These are phyloP conservation scores for Trametes maxima DNA, from an alignment of 768 basidiomycete genomes.

Conservation along the genomic window DNA sequence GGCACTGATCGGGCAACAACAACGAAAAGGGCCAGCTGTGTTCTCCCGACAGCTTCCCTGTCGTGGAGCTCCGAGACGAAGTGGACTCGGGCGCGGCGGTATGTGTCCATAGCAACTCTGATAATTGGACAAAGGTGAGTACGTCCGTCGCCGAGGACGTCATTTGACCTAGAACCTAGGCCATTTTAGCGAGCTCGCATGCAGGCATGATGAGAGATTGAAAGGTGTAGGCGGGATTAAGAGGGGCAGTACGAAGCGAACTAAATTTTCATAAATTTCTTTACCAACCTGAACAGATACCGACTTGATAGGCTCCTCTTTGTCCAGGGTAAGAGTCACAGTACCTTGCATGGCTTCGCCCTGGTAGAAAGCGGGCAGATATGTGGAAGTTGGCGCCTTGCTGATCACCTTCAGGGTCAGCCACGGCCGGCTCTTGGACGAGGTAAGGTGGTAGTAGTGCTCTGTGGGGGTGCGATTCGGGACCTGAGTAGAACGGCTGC, in stretches of 20 bases:
- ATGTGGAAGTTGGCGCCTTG: slow-evolving; percentile 1
- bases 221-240: too few relatives aligned
- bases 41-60: slow-evolving; percentile 23
- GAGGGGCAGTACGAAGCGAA: too few relatives aligned
- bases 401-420: slow-evolving; percentile 16
- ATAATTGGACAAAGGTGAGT: slow-evolving; percentile 12
- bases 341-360: slow-evolving; percentile 13
- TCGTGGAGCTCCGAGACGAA: background rate
- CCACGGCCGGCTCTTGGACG: slow-evolving; percentile 11
- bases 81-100: background rate
- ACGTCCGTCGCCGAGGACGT: slow-evolving; percentile 20
- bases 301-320: slow-evolving; percentile 18
- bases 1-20: slow-evolving; percentile 20
- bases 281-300: slow-evolving; percentile 17
- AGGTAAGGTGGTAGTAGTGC: slow-evolving; percentile 12
- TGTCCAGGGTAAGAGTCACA: slow-evolving; percentile 10
- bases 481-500: background rate
- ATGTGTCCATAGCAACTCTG: slow-evolving; percentile 16
- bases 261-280: too few relatives aligned
- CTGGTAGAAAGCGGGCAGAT: slow-evolving; percentile 13
- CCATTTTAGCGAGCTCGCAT: background rate
- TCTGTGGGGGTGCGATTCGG: background rate
- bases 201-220: background rate
- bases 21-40: slow-evolving; percentile 26
- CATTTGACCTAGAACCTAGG: slow-evolving; percentile 17